A percentile compares a stretch with the other conserved stretches of the same genome.
Conservation (phyloP, 192 early-diverging fungal species). For the Coemansia umbellata region DNA sequence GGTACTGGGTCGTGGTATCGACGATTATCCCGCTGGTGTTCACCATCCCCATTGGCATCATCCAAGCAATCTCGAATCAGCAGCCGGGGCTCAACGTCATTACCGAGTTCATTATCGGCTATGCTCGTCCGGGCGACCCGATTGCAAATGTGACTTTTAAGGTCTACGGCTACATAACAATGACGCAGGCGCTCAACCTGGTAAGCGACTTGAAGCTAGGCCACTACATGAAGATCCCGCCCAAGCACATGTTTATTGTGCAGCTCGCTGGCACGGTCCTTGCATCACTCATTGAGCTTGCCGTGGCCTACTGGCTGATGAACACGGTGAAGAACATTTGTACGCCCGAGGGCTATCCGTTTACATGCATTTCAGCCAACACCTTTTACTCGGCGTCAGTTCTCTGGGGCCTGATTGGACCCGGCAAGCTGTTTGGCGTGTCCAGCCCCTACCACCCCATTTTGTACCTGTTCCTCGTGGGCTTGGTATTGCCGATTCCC, state of each 20-base stretch:
- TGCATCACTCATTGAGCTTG: slow-evolving; percentile 66
- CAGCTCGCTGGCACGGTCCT: slow-evolving; percentile 69
- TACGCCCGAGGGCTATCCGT: slow-evolving; percentile 60
- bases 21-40: slow-evolving; percentile 60
- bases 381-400: slow-evolving; percentile 70
- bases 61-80: slow-evolving; percentile 73
- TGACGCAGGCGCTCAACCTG: slow-evolving; percentile 76
- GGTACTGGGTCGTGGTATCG: slow-evolving; percentile 71
- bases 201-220: slow-evolving; percentile 68
- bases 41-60: slow-evolving; percentile 77
- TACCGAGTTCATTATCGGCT: slow-evolving; percentile 82
- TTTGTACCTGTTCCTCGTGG: slow-evolving; percentile 56
- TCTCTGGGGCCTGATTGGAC: slow-evolving; percentile 78
- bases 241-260: slow-evolving; percentile 73
- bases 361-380: slow-evolving; percentile 57
- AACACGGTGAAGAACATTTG: slow-evolving; percentile 57
- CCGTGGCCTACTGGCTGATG: slow-evolving; percentile 67
- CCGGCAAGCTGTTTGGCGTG: slow-evolving; percentile 63
- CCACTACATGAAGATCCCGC: slow-evolving; percentile 83
- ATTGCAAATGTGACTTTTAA: slow-evolving; percentile 87
- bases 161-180: slow-evolving; percentile 73
- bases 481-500: slow-evolving; percentile 66
- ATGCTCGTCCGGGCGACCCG: slow-evolving; percentile 72
- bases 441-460: slow-evolving; percentile 53
- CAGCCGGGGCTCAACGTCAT: slow-evolving; percentile 78